Evolutionary conservation across 2,329 filamentous ascomycete genomes (phyloP).

Genomic region (Alternaria atra): DNA sequence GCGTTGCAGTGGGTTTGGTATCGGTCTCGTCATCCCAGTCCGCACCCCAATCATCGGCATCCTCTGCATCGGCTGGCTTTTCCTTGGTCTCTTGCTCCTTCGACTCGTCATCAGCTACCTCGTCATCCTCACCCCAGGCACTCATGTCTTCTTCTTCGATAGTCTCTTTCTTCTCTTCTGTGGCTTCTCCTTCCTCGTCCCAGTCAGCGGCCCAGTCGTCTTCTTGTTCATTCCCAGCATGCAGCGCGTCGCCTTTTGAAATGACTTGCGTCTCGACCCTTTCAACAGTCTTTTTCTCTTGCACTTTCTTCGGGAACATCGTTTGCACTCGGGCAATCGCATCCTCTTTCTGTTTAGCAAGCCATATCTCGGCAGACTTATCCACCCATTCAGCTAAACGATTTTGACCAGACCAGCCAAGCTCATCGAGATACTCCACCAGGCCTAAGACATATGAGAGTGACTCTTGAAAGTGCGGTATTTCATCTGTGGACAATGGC

Average conservation of each 20-base stretch:
- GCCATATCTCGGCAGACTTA: constrained; percentile 82
- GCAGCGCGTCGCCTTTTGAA: constrained; percentile 71
- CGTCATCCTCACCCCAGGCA: constrained; percentile 58
- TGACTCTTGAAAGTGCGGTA: constrained; percentile 74
- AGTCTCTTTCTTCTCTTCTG: constrained; percentile 25
- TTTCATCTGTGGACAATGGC: constrained; percentile 75
- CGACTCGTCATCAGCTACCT: constrained; percentile 31
- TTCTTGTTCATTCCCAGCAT: constrained; percentile 60
- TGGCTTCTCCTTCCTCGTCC: constrained; percentile 63
- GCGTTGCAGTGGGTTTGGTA: constrained; percentile 22
- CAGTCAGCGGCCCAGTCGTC: constrained; percentile 85
- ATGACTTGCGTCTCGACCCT: constrained; percentile 85
- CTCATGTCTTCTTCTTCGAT: constrained; percentile 59
- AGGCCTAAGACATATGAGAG: constrained; percentile 73
- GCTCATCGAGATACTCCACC: constrained; percentile 67
- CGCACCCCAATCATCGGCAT: constrained; percentile 75
- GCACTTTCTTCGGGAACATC: constrained; percentile 73
- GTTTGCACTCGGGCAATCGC: constrained; percentile 78
- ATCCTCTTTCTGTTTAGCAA: constrained; percentile 81
- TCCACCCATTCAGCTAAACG: constrained; percentile 82
- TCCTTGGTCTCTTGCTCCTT: constrained; percentile 48
- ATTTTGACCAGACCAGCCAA: constrained; percentile 68
- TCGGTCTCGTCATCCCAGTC: constrained; percentile 75
- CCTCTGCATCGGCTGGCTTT: constrained; percentile 45
- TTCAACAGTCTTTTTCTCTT: constrained; percentile 76